A percentile compares a stretch with the other conserved stretches of the same genome.
These are phyloP conservation scores for Flaveria trinervia DNA, from an alignment of 129 eudicot species.

Conservation along the genomic window DNA sequence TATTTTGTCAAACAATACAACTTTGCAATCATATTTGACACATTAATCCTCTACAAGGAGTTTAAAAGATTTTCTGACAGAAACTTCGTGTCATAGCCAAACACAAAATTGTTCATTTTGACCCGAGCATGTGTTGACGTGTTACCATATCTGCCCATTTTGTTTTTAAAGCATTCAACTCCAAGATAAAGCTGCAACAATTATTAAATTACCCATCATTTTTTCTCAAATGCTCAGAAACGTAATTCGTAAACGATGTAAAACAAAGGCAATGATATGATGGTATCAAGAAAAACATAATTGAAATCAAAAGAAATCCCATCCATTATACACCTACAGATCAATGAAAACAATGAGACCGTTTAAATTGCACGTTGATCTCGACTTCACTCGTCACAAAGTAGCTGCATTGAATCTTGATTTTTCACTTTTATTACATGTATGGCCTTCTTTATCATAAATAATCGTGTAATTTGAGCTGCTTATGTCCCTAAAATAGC, in stretches of 20 bases:
- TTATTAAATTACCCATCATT: not conserved
- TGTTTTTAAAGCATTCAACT: constrained; percentile 1
- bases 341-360: not conserved
- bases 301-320: not conserved
- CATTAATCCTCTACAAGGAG: not conserved
- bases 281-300: not conserved
- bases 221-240: constrained; percentile 6
- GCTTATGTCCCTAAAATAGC: constrained; percentile 71
- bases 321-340: constrained; percentile 9
- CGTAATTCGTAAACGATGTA: not conserved
- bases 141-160: not conserved
- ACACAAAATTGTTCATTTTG: not conserved
- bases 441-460: constrained; percentile 54
- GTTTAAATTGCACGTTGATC: not conserved
- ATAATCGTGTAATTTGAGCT: constrained; percentile 80
- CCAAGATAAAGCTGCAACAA: not conserved
- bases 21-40: not conserved
- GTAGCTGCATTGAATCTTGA: constrained; percentile 17
- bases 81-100: not conserved
- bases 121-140: not conserved
- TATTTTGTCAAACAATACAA: not conserved
- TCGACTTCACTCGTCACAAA: not conserved
- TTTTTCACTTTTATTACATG: constrained; percentile 40
- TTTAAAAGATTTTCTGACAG: not conserved
- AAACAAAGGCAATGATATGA: constrained; percentile 18